Percentiles rank a stretch among this genome's conserved stretches.
Conservation (phyloP, 2,329 filamentous ascomycete species). For the Epichloe uncinata region DNA sequence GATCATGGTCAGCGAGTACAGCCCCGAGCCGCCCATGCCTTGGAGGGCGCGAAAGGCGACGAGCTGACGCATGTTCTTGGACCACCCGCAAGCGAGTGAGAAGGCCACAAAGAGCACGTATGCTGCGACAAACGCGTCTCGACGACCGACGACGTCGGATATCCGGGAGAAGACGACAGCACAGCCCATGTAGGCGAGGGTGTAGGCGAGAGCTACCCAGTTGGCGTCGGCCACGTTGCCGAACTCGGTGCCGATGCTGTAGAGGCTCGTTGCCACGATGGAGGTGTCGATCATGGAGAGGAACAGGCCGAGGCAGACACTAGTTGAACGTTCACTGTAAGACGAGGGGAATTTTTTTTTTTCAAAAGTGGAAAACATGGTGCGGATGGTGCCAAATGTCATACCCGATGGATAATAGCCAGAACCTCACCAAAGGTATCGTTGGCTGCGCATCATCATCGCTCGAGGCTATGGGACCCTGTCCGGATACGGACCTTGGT, state of each 20-base stretch:
- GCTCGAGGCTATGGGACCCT: background rate
- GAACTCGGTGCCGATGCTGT: constrained; percentile 41
- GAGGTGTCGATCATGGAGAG: constrained; percentile 45
- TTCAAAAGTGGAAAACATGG: background rate
- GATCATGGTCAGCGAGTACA: constrained; percentile 45
- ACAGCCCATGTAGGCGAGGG: constrained; percentile 42
- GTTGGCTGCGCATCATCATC: background rate
- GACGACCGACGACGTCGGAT: constrained; percentile 41
- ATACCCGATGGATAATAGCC: background rate
- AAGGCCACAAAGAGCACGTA: constrained; percentile 42
- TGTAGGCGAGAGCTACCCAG: constrained; percentile 43
- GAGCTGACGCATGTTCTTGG: constrained; percentile 25
- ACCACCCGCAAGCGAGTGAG: constrained; percentile 38
- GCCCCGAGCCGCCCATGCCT: constrained; percentile 35
- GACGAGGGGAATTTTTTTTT: background rate
- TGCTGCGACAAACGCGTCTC: constrained; percentile 34
- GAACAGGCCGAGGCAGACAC: constrained; percentile 38
- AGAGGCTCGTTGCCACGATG: constrained; percentile 45
- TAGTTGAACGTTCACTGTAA: constrained; percentile 14
- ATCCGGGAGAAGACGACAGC: constrained; percentile 41
- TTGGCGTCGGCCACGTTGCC: constrained; percentile 30
- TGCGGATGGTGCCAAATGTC: background rate
- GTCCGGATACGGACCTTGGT: background rate
- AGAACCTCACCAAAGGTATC: background rate
- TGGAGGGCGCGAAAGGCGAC: constrained; percentile 36